phyloP scores from a whole-genome alignment of 2,329 filamentous ascomycete genomes.

The Colletotrichum limetticola region DNA sequence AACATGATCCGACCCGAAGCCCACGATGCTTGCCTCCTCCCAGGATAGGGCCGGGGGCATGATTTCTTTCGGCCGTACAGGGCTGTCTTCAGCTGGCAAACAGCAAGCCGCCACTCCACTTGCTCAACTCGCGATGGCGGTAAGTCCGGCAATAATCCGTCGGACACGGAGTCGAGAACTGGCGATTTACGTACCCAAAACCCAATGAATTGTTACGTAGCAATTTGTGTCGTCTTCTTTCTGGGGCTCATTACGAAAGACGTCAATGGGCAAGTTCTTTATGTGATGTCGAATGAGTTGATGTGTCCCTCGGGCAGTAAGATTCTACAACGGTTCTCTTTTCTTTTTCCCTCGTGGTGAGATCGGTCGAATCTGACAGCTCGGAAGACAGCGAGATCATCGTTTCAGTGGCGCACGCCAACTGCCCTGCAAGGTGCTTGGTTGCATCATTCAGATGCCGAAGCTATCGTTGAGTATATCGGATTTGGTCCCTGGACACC shows the following conservation, averaged over 20 bases:
- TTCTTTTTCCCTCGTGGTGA: not conserved
- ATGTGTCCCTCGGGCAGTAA: not conserved
- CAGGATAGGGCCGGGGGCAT: not conserved
- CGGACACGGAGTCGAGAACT: not conserved
- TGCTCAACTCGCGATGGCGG: not conserved
- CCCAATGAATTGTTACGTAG: not conserved
- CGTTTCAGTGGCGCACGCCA: slow-evolving; percentile 22
- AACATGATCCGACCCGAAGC: not conserved
- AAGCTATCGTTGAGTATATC: not conserved
- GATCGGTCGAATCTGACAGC: slow-evolving; percentile 1
- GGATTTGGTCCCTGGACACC: not conserved
- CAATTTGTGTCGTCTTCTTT: not conserved
- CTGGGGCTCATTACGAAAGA: not conserved
- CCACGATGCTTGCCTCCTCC: not conserved
- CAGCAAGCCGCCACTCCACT: not conserved
- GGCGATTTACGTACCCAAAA: not conserved
- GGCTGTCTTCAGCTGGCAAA: not conserved
- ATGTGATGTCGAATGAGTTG: not conserved
- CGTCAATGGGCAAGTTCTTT: not conserved
- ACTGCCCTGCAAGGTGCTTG: not conserved
- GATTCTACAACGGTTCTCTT: not conserved
- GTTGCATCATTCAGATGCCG: not conserved
- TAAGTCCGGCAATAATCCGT: slow-evolving; percentile 6
- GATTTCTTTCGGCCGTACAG: slow-evolving; percentile 9
- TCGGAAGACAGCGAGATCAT: not conserved